Base-by-base conservation (phyloP, 176 grass and related monocot species). In the Aegilops sharonensis region DNA sequence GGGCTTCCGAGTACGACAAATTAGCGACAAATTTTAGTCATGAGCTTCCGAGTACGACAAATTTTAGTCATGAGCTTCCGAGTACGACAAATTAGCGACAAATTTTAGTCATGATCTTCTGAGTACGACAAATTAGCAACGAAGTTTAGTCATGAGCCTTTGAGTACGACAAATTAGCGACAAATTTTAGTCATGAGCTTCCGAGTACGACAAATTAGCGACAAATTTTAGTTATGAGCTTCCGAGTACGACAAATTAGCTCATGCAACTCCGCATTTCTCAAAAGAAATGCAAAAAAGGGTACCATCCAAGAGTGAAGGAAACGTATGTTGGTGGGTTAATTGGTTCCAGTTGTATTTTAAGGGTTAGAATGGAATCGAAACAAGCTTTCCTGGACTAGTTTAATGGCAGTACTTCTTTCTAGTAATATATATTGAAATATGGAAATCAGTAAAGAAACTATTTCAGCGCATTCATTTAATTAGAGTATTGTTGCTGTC, bases 381-480 rank as follows among this genome's bases (percentile, higher is more conserved):
- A 3, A 17, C 4, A 3, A 8, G 8, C 50, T 27, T 34, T 64
- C 34, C 43, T 54, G 24, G 12, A 20, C 36, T 80, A 50, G 18
- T 80, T 76, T 30, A 79, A n/a, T 42, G 25, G 12, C 6, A 75
- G 43, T 52, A 20, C 56, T 83, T 80, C n/a, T 21, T 47, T 42
- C 71, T 76, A 75, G 72, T 11, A 79, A 83, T 40, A 57, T 84
- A 37, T 84, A 37, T 17, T 82, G 60, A 48, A 83, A 66, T 59
- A 79, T 42, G 64, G 2, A 23, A 27, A 43, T 23, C 54, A 30
- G 17, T 72, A 37, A 42, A 64, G 48, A 69, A 77, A 37, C 50
- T 78, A 86, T 71, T 29, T 57, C 13, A 42, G 57, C 29, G 15
- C 40, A 39, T 78, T 52, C n/a, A 27, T 78, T 86, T 72, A 11